Base-by-base conservation (phyloP, 768 basidiomycete species). In the Phaeolepiota aurea region DNA sequence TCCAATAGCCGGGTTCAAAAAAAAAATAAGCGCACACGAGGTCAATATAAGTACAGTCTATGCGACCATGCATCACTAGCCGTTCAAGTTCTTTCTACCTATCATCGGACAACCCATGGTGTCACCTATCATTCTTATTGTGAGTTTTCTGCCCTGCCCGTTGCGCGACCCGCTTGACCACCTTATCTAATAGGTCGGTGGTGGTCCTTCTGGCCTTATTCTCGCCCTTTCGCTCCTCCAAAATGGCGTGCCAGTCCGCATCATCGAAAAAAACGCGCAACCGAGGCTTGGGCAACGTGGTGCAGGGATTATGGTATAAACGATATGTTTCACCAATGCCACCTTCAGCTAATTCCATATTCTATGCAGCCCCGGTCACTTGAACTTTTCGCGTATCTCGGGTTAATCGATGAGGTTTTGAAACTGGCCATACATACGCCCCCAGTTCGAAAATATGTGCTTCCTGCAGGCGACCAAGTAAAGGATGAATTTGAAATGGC, bases 171-270 rank as follows among this genome's bases (percentile, higher is more conserved):
- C n/a, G n/a, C n/a, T n/a, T n/a, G n/a, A n/a, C n/a, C n/a, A 3
- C 10, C n/a, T 9, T 19, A 13, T 20, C 10, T 35, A 21, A 12
- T 44, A 72, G 70, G 68, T 68, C 22, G 72, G 71, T 30, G 69
- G 61, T 22, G 70, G 71, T 9, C 69, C 71, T 5, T 61, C 68
- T 25, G 71, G 73, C 31, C 56, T 72, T 3, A 63, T 69, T 35
- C 56, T 63, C 37, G 69, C 68, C 3, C 57, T 71, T 1, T 48
- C 59, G 3, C 64, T 74, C 18, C 49, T 69, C 12, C 58, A 59
- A 15, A 72, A 73, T 51, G 62, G 65, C 3, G 54, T 76, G 13
- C 61, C 69, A 7, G 66, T 77, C 4, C 68, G 72, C 14, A 65
- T 79, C 19, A 68, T 78, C 34, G 69, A 77, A 43, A 72, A 71